A percentile compares a stretch with the other conserved stretches of the same genome.
Evolutionary conservation across 805 yeast genomes (phyloP).

Genomic region (Candida nonsorbophila): DNA sequence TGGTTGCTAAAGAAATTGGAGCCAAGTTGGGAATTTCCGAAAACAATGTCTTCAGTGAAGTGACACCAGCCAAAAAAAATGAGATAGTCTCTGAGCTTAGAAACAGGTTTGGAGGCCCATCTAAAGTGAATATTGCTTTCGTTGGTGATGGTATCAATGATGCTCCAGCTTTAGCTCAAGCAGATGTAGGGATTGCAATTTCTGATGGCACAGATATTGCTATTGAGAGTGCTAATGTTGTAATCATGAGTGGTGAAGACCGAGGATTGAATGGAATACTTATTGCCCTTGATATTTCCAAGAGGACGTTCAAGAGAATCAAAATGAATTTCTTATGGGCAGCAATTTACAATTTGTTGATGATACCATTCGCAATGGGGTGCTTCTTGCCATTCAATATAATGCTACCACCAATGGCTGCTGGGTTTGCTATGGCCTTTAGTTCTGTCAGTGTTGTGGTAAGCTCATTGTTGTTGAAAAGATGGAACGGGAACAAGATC

Average conservation of each 20-base stretch:
- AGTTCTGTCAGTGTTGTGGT: constrained; percentile 86
- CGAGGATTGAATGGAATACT: constrained; percentile 44
- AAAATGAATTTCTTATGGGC: constrained; percentile 87
- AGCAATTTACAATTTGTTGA: constrained; percentile 69
- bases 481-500: constrained; percentile 52
- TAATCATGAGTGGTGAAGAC: constrained; percentile 42
- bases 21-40: constrained; percentile 58
- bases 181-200: constrained; percentile 87
- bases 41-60: constrained; percentile 65
- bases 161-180: constrained; percentile 89
- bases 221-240: constrained; percentile 93
- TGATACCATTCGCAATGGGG: constrained; percentile 95
- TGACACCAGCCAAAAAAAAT: constrained; percentile 74
- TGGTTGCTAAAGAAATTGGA: constrained; percentile 64
- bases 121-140: constrained; percentile 58
- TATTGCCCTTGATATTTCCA: constrained; percentile 63
- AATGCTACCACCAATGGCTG: constrained; percentile 80
- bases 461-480: constrained; percentile 67
- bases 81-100: constrained; percentile 58
- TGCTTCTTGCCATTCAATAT: constrained; percentile 72
- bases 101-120: constrained; percentile 27
- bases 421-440: constrained; percentile 89
- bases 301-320: constrained; percentile 65
- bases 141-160: constrained; percentile 98
- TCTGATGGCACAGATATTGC: constrained; percentile 95